phyloP scores from a whole-genome alignment of 352 stramenopile genomes.

The Globisporangium viniferum region DNA sequence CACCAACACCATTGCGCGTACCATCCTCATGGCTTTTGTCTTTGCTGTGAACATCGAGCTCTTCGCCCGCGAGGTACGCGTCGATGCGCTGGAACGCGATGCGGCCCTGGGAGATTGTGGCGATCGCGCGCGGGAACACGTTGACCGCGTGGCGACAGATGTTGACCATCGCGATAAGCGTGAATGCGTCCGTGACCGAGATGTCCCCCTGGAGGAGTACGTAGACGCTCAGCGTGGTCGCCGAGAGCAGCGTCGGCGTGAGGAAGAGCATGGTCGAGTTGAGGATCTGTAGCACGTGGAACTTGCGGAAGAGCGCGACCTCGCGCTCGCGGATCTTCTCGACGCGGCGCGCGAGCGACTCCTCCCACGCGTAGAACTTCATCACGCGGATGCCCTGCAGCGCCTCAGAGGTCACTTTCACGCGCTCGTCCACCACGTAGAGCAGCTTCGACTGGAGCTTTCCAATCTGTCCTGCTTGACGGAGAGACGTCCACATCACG shows the following conservation, averaged over 20 bases:
- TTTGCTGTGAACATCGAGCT: slow-evolving; percentile 12
- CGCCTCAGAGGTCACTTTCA: slow-evolving; percentile 87
- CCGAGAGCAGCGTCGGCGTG: slow-evolving; percentile 26
- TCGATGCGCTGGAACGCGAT: slow-evolving; percentile 28
- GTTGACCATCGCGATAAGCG: slow-evolving; percentile 35
- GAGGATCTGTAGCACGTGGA: slow-evolving; percentile 56
- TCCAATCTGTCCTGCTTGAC: slow-evolving; percentile 3
- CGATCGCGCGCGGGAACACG: slow-evolving; percentile 26
- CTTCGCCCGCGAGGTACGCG: slow-evolving; percentile 24
- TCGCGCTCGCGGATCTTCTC: slow-evolving; percentile 18
- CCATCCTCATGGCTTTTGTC: background rate
- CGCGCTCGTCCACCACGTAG: slow-evolving; percentile 27
- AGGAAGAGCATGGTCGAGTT: slow-evolving; percentile 61
- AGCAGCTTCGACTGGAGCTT: slow-evolving; percentile 9
- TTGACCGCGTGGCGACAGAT: slow-evolving; percentile 27
- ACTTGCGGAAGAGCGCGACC: slow-evolving; percentile 22
- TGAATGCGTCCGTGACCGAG: slow-evolving; percentile 47
- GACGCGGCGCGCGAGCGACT: slow-evolving; percentile 14
- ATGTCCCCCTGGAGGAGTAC: slow-evolving; percentile 30
- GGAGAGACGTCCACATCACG: slow-evolving; percentile 4
- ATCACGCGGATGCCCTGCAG: slow-evolving; percentile 70
- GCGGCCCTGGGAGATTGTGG: slow-evolving; percentile 21
- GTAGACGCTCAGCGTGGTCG: slow-evolving; percentile 42
- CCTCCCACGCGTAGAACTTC: slow-evolving; percentile 72
- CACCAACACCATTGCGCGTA: background rate